Conservation (phyloP, 345 rosid genomes). For the Salix koriyanagi region DNA sequence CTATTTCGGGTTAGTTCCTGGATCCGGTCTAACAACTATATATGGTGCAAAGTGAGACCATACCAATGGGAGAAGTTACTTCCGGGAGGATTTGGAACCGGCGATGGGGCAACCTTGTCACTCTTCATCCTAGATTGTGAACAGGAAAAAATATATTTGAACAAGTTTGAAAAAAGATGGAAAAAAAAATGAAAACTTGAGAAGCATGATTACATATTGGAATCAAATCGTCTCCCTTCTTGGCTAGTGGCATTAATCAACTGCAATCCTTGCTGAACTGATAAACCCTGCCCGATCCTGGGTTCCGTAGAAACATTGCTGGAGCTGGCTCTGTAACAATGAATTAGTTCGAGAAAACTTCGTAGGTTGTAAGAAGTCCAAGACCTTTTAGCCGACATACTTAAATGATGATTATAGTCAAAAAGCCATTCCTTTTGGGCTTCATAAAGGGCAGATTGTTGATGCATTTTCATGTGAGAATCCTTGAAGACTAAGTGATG, state of each 20-base stretch:
- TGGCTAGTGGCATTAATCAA: neutral
- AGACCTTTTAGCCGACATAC: neutral
- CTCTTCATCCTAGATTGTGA: neutral
- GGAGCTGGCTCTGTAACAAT: neutral
- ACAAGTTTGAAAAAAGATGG: neutral
- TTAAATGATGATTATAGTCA: neutral
- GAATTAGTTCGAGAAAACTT: constrained; percentile 5
- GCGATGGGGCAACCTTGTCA: constrained; percentile 3
- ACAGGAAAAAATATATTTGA: neutral
- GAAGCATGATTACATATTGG: constrained; percentile 4
- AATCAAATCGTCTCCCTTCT: constrained; percentile 4
- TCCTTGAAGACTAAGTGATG: neutral
- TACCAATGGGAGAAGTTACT: constrained; percentile 40
- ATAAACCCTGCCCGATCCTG: constrained; percentile 5
- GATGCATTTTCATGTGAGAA: neutral
- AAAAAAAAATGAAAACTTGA: neutral
- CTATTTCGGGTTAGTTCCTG: no score
- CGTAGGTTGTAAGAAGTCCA: constrained; percentile 4
- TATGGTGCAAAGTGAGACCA: neutral
- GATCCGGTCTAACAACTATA: no score
- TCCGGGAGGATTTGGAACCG: constrained; percentile 30
- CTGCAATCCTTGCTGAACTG: constrained; percentile 22
- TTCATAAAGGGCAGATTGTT: neutral
- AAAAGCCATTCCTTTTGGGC: neutral
- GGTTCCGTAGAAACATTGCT: neutral